phyloP scores from a whole-genome alignment of 1,139 yeast species.

The Geotrichum fermentans region DNA sequence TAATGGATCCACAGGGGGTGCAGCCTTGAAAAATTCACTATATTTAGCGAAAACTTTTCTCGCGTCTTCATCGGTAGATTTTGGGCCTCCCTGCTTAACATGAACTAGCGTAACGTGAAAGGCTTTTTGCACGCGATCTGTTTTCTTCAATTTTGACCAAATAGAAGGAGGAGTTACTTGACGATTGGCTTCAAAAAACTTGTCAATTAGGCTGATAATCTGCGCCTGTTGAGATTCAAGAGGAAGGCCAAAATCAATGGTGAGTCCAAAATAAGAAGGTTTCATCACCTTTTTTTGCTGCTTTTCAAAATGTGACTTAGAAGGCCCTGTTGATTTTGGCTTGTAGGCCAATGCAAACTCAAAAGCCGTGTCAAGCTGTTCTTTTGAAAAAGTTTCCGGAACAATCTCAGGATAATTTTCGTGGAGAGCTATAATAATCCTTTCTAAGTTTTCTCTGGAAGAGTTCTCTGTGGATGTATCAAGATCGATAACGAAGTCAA shows the following conservation, averaged over 20 bases:
- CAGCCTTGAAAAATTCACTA: not conserved
- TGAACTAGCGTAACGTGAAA: slow-evolving; percentile 84
- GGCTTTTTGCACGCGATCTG: slow-evolving; percentile 46
- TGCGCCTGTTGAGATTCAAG: slow-evolving; percentile 21
- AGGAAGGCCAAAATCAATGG: slow-evolving; percentile 25
- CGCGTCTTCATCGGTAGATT: slow-evolving; percentile 9
- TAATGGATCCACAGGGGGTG: not conserved
- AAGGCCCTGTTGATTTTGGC: slow-evolving; percentile 24
- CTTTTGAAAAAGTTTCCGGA: slow-evolving; percentile 39
- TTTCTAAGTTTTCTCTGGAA: slow-evolving; percentile 50
- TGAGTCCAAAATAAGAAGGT: slow-evolving; percentile 43
- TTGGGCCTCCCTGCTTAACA: slow-evolving; percentile 21
- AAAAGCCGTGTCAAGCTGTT: slow-evolving; percentile 31
- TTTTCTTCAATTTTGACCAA: slow-evolving; percentile 36
- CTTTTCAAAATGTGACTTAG: slow-evolving; percentile 21
- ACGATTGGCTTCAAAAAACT: slow-evolving; percentile 23
- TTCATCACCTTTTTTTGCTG: slow-evolving; percentile 25
- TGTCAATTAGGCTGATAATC: slow-evolving; percentile 22
- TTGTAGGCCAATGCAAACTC: slow-evolving; percentile 29
- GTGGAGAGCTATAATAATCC: slow-evolving; percentile 42
- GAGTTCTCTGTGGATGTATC: slow-evolving; percentile 47
- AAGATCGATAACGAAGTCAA: slow-evolving; percentile 57
- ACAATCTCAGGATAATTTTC: slow-evolving; percentile 48
- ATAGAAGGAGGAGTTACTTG: slow-evolving; percentile 23
- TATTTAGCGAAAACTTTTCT: slow-evolving; percentile 4